These are phyloP conservation scores for Oemleria cerasiformis DNA, from an alignment of 306 rosid genomes.

Conservation along the genomic window DNA sequence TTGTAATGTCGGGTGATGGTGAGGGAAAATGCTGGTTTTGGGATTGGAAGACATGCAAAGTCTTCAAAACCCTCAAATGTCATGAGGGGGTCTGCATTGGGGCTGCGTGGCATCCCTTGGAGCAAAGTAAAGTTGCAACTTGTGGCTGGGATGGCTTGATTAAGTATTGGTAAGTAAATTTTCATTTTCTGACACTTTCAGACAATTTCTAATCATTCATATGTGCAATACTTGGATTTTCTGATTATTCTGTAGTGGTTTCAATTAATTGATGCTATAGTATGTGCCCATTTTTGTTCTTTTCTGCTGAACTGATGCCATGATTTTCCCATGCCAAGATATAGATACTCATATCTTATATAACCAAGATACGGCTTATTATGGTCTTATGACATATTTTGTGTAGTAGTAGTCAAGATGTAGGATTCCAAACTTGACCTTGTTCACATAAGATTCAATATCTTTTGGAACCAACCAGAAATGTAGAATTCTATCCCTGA, in stretches of 20 bases:
- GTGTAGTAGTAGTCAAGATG: not conserved
- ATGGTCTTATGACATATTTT: not conserved
- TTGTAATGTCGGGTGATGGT: slow-evolving; percentile 92
- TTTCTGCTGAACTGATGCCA: not conserved
- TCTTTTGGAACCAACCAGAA: not conserved
- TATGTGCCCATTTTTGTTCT: not conserved
- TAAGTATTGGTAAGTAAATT: slow-evolving; percentile 76
- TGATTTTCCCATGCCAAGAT: not conserved
- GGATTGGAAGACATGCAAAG: slow-evolving; percentile 99
- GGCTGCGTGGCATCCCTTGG: slow-evolving; percentile 88
- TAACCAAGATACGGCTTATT: not conserved
- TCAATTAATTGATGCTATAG: not conserved
- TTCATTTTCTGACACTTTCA: slow-evolving; percentile 10
- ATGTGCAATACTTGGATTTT: slow-evolving; percentile 9
- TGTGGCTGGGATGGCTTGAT: slow-evolving; percentile 99
- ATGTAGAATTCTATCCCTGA: not conserved
- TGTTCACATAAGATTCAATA: not conserved
- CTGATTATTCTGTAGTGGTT: not conserved
- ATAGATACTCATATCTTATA: not conserved
- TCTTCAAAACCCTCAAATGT: slow-evolving; percentile 89
- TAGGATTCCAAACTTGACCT: not conserved
- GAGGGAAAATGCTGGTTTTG: slow-evolving; percentile 99
- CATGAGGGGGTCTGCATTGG: slow-evolving; percentile 96
- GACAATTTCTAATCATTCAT: not conserved
- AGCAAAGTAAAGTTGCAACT: slow-evolving; percentile 95